Conservation (phyloP, 1,139 yeast species). For the Sugiyamaella sp. region DNA sequence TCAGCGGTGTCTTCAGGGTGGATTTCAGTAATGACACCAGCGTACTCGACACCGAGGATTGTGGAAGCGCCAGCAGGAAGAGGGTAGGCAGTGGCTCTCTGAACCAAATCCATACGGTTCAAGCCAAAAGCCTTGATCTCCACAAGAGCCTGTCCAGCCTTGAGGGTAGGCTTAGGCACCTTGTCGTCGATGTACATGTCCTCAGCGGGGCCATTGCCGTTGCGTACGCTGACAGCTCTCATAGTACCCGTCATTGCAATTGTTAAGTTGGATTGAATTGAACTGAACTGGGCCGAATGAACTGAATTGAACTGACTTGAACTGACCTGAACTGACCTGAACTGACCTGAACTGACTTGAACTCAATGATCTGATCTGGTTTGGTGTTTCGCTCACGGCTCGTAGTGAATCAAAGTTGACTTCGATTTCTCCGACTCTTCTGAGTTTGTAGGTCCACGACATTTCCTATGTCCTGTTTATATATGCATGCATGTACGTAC, state of each 20-base stretch:
- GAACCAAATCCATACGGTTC: conserved; percentile 42
- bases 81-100: conserved; percentile 37
- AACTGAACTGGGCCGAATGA: no score
- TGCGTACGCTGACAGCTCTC: conserved; percentile 34
- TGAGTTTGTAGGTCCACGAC: no score
- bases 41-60: conserved; percentile 44
- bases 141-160: conserved; percentile 37
- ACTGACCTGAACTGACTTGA: no score
- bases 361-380: no score
- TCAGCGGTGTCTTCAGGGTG: conserved; percentile 26
- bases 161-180: conserved; percentile 30
- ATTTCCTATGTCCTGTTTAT: no score
- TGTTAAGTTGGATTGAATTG: no score
- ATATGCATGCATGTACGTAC: no score
- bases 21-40: conserved; percentile 38
- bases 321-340: no score
- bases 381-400: no score
- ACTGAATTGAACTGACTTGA: no score
- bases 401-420: no score
- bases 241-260: conserved; percentile 7
- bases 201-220: conserved; percentile 38
- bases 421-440: no score
- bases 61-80: conserved; percentile 39
- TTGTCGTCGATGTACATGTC: conserved; percentile 34
- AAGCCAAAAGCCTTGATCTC: conserved; percentile 41